Conservation (phyloP, 2,329 filamentous ascomycete genomes). For the Trichoderma citrinoviride region DNA sequence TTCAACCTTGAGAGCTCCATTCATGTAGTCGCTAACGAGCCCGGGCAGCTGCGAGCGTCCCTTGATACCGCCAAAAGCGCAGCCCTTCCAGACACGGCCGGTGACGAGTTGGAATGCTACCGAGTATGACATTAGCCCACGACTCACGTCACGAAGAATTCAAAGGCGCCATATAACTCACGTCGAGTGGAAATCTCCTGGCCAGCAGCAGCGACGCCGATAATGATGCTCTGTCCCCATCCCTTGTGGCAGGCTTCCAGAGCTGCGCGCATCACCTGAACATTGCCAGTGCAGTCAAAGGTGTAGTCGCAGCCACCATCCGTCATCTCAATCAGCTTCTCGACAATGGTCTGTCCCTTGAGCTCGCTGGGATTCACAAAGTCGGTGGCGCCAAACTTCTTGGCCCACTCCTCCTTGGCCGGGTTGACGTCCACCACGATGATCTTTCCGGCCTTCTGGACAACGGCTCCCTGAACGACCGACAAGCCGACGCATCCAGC, state of each 20-base stretch:
- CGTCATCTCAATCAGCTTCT: conserved; percentile 94
- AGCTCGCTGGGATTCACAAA: conserved; percentile 92
- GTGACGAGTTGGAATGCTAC: conserved; percentile 97
- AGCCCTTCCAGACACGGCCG: conserved; percentile 95
- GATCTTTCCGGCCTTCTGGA: conserved; percentile 75
- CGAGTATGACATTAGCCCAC: not conserved
- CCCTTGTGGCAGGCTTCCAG: conserved; percentile 99
- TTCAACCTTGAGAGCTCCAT: conserved; percentile 90
- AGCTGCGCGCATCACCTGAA: conserved; percentile 90
- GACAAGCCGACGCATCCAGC: conserved; percentile 94
- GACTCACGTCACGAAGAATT: too few relatives aligned
- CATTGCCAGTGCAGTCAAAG: conserved; percentile 98
- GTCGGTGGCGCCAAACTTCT: conserved; percentile 93
- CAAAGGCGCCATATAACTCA: too few relatives aligned
- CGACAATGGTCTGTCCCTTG: conserved; percentile 76
- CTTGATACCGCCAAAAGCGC: conserved; percentile 97
- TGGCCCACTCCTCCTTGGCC: conserved; percentile 83
- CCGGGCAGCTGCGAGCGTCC: conserved; percentile 86
- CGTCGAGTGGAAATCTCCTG: conserved; percentile 93
- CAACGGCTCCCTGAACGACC: conserved; percentile 89
- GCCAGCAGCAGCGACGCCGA: conserved; percentile 92
- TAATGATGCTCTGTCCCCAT: conserved; percentile 97
- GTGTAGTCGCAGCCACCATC: conserved; percentile 98
- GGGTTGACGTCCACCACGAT: conserved; percentile 79
- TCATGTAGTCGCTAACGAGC: conserved; percentile 86